Evolutionary conservation across 768 basidiomycete species (phyloP).

Genomic region (Tylopilus rubrobrunneus): DNA sequence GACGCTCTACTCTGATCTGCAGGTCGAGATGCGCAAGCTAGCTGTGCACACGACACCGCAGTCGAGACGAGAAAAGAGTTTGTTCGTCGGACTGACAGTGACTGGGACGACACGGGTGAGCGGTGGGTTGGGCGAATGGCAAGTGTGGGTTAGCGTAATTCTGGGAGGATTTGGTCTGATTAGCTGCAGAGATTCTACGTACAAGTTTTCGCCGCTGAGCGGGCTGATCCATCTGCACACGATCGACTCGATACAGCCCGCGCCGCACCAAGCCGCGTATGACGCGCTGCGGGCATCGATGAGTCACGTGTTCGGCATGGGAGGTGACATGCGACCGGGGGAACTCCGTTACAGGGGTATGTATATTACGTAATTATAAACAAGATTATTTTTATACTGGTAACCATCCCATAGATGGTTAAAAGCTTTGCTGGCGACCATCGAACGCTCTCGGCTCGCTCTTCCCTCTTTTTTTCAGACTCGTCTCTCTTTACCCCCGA

Average conservation of each 20-base stretch:
- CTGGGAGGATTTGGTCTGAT: not conserved
- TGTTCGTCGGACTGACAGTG: constrained; percentile 53
- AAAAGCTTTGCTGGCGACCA: constrained; percentile 3
- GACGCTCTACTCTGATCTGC: constrained; percentile 66
- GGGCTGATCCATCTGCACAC: constrained; percentile 63
- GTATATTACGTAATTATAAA: constrained; percentile 13
- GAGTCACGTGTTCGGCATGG: constrained; percentile 21
- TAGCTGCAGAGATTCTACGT: constrained; percentile 57
- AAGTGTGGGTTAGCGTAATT: constrained; percentile 47
- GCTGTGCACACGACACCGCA: constrained; percentile 22
- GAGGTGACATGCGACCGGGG: constrained; percentile 16
- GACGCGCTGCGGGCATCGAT: constrained; percentile 48
- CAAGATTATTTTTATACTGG: not conserved
- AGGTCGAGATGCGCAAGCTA: constrained; percentile 52
- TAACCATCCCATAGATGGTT: constrained; percentile 1
- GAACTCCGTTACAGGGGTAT: not conserved
- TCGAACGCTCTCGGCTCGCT: not conserved
- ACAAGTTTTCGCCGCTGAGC: constrained; percentile 63
- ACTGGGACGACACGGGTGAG: constrained; percentile 61
- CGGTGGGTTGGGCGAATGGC: constrained; percentile 62
- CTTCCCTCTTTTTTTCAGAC: not conserved
- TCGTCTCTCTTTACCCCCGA: constrained; percentile 17
- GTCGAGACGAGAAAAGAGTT: constrained; percentile 48
- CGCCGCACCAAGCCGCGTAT: constrained; percentile 69
- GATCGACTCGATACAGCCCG: constrained; percentile 74